Percentiles rank a stretch among this genome's conserved stretches.
Conservation (phyloP, 2,329 filamentous ascomycete genomes). For the Pseudopyricularia javanii region DNA sequence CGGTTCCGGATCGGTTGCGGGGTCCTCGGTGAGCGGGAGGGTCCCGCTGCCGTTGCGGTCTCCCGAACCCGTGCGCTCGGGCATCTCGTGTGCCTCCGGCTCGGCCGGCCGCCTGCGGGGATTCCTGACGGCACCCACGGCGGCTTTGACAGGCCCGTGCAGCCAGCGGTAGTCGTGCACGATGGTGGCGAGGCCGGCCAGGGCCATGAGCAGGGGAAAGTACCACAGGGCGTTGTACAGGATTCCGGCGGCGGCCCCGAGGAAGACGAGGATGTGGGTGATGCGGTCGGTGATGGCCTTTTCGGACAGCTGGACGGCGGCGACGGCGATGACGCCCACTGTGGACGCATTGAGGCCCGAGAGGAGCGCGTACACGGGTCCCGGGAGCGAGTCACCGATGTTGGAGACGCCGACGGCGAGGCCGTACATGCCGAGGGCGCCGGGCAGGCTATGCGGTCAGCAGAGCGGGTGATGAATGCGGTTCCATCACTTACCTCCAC, state of each 20-base stretch:
- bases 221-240: constrained; percentile 67
- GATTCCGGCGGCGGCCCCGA: constrained; percentile 51
- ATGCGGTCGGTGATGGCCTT: constrained; percentile 56
- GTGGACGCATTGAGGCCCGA: constrained; percentile 62
- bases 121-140: background rate
- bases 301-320: constrained; percentile 53
- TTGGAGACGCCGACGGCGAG: constrained; percentile 52
- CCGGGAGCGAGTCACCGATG: constrained; percentile 45
- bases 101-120: background rate
- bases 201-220: constrained; percentile 51
- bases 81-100: background rate
- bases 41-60: background rate
- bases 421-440: constrained; percentile 57
- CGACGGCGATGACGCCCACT: constrained; percentile 59
- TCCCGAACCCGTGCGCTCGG: background rate
- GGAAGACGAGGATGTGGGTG: constrained; percentile 50
- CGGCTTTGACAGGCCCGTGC: constrained; percentile 19
- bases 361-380: constrained; percentile 53
- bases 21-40: background rate
- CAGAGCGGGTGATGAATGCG: background rate
- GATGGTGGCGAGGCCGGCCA: constrained; percentile 38
- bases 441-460: constrained; percentile 40
- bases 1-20: constrained; percentile 6
- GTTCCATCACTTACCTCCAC: constrained; percentile 38
- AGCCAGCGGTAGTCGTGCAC: constrained; percentile 44